Conservation (phyloP, 2,329 filamentous ascomycete genomes). For the Sclerotinia nivalis region DNA sequence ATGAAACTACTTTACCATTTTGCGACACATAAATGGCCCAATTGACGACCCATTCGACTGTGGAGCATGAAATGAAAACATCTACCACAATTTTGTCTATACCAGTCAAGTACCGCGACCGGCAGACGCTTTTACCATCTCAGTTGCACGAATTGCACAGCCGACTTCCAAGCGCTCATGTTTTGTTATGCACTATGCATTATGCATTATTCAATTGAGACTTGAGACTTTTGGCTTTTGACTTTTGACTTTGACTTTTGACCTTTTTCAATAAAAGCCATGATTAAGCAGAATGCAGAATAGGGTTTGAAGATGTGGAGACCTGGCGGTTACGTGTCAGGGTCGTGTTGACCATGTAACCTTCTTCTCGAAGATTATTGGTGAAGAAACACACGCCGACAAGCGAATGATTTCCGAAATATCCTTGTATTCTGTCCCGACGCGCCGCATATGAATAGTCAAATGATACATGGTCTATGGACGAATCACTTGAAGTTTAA, state of each 20-base stretch:
- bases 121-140: constrained; percentile 27
- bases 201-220: constrained; percentile 8
- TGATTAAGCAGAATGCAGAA: neutral
- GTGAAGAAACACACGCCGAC: constrained; percentile 31
- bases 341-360: constrained; percentile 34
- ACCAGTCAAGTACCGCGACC: constrained; percentile 28
- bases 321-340: constrained; percentile 37
- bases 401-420: constrained; percentile 24
- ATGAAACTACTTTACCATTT: constrained; percentile 28
- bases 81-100: neutral
- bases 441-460: constrained; percentile 35
- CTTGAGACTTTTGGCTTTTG: too few relatives aligned
- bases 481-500: constrained; percentile 13
- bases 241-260: too few relatives aligned
- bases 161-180: constrained; percentile 35
- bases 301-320: constrained; percentile 12
- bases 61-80: constrained; percentile 5
- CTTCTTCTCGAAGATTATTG: constrained; percentile 32
- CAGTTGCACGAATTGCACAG: constrained; percentile 33
- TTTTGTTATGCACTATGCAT: neutral
- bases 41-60: constrained; percentile 20
- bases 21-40: constrained; percentile 6
- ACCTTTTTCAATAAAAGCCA: too few relatives aligned
- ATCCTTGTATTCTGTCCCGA: constrained; percentile 23
- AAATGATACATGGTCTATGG: constrained; percentile 22